phyloP scores from a whole-genome alignment of 164 flowering plant species.

The Litsea cubeba region DNA sequence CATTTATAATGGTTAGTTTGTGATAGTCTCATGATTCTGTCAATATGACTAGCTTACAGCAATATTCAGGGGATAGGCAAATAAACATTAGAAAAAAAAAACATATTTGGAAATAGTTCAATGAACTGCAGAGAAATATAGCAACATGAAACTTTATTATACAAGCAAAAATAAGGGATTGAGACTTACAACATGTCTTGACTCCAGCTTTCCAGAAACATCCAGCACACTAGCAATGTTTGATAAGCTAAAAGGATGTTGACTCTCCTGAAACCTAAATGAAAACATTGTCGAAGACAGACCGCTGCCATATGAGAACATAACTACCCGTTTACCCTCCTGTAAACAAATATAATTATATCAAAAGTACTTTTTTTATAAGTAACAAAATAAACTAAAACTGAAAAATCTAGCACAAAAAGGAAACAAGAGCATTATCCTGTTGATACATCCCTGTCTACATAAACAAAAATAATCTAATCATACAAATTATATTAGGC shows the following conservation, averaged over 20 bases:
- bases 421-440: too few relatives aligned
- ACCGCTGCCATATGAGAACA: slow-evolving; percentile 98
- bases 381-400: too few relatives aligned
- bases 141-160: too few relatives aligned
- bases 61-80: background rate
- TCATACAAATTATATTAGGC: too few relatives aligned
- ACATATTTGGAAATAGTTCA: background rate
- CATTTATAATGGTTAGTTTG: too few relatives aligned
- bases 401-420: background rate
- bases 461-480: too few relatives aligned
- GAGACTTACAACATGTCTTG: slow-evolving; percentile 68
- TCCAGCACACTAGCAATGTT: slow-evolving; percentile 74
- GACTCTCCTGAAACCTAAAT: slow-evolving; percentile 44
- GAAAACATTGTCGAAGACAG: slow-evolving; percentile 88
- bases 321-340: slow-evolving; percentile 67
- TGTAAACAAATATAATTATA: slow-evolving; percentile 20
- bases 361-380: background rate
- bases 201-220: slow-evolving; percentile 60
- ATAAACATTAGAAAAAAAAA: too few relatives aligned
- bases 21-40: too few relatives aligned
- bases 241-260: slow-evolving; percentile 78
- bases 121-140: background rate
- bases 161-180: background rate
- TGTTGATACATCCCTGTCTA: too few relatives aligned
- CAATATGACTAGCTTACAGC: background rate